phyloP scores from a whole-genome alignment of 805 yeast genomes.

The Zygotorulaspora danielsina region DNA sequence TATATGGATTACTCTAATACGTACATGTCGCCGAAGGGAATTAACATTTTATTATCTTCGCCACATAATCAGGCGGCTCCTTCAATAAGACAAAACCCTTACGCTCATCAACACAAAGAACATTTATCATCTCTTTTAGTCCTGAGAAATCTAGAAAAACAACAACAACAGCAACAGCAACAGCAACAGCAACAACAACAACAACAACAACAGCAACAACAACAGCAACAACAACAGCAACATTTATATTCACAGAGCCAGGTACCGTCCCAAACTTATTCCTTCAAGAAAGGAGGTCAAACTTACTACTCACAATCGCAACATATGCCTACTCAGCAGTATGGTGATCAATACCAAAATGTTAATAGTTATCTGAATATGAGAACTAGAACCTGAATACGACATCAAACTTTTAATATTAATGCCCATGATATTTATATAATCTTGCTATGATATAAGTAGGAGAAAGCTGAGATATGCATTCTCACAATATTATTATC shows the following conservation, averaged over 20 bases:
- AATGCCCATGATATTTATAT: not conserved
- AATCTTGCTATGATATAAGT: not conserved
- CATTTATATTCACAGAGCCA: slow-evolving; percentile 10
- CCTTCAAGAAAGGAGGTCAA: slow-evolving; percentile 8
- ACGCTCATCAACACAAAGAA: slow-evolving; percentile 17
- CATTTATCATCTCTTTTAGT: slow-evolving; percentile 20
- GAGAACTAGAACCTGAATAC: slow-evolving; percentile 7
- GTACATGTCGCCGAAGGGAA: slow-evolving; percentile 1
- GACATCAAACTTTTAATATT: not conserved
- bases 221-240: slow-evolving; percentile 16
- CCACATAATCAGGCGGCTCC: not conserved
- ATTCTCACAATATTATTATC: slow-evolving; percentile 38
- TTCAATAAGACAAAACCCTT: slow-evolving; percentile 3
- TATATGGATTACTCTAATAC: not conserved
- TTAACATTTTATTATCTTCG: not conserved
- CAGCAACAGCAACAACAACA: slow-evolving; percentile 15
- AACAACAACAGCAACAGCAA: slow-evolving; percentile 22
- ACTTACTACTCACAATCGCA: slow-evolving; percentile 6
- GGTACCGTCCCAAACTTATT: slow-evolving; percentile 4
- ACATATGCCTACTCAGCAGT: slow-evolving; percentile 8
- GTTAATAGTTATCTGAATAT: slow-evolving; percentile 7
- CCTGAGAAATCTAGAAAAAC: slow-evolving; percentile 22
- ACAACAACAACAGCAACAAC: slow-evolving; percentile 22
- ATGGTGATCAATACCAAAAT: slow-evolving; percentile 11
- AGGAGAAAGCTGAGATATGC: not conserved